Evolutionary conservation across 768 basidiomycete genomes (phyloP), one percentile per base, ranked within the genome.

Genomic region (Naganishia antarctica): DNA sequence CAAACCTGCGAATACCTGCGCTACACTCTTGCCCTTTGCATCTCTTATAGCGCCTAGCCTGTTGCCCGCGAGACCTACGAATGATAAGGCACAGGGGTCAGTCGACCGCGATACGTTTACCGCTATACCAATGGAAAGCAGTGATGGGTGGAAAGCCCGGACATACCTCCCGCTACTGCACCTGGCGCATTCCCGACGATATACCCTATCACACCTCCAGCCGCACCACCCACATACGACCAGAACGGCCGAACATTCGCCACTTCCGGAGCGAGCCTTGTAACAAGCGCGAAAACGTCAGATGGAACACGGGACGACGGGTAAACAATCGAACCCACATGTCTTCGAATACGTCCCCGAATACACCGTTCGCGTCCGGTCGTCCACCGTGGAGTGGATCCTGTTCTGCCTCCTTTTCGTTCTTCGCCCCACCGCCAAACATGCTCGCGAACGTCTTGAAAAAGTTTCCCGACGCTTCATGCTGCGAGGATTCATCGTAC

Each of bases 281-380:
- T 11, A 50, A 50, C 48, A 50, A 32, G 16, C n/a, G 29, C 13
- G 4, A 11, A 31, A 5, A 25, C 11, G n/a, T n/a, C n/a, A n/a
- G n/a, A n/a, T n/a, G n/a, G n/a, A n/a, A n/a, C n/a, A n/a, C n/a
- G n/a, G n/a, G n/a, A n/a, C n/a, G 13, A 21, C 48, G 15, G 13
- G 11, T 7, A 15, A 16, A 4, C 41, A 46, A 12, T 11, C 32
- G 8, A 13, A 72, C 82, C 48, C 66, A 89, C 91, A 77, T 77
- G 80, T 94, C 91, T 67, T 93, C 91, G 68, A 94, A 94, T 4
- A 89, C 91, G 73, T 93, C 87, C 2, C 87, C 86, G 73, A 94
- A 96, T 8, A 92, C 84, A 43, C 84, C 81, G 50, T 92, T 85
- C 13, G 91, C 83, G 73, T 92, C 81, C 31, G 91, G 90, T 65